Evolutionary conservation across 371 early-diverging fungal species (phyloP).

Genomic region (Encephalitozoon romaleae): DNA sequence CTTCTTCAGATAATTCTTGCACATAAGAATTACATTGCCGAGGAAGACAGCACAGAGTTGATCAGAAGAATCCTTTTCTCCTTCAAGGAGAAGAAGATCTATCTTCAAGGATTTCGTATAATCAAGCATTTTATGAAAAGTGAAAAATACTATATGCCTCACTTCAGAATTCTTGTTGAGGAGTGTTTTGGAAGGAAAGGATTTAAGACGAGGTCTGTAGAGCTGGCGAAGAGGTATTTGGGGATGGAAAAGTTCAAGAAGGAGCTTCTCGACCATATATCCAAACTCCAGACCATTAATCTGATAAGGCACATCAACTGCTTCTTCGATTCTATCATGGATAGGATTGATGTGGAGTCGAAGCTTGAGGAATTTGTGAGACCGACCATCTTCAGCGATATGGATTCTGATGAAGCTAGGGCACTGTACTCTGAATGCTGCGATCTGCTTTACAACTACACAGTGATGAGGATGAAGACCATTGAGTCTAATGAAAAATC

Average conservation of each 20-base stretch:
- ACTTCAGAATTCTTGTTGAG: neutral
- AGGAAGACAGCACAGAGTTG: neutral
- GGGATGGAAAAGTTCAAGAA: neutral
- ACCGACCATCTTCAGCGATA: neutral
- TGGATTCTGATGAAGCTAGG: neutral
- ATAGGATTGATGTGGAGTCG: neutral
- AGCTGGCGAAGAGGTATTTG: neutral
- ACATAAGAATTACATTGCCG: neutral
- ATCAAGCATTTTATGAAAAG: neutral
- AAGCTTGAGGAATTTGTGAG: neutral
- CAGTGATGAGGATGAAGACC: neutral
- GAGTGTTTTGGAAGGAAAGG: neutral
- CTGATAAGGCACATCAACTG: neutral
- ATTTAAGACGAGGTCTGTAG: neutral
- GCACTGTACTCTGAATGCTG: conserved; percentile 2
- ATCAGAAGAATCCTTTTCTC: neutral
- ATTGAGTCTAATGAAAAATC: neutral
- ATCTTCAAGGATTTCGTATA: neutral
- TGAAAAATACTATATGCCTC: neutral
- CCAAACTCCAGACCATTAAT: neutral
- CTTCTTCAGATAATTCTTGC: conserved; percentile 1
- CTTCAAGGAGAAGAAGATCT: neutral
- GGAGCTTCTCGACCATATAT: neutral
- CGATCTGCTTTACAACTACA: neutral
- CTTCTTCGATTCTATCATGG: neutral